Percentiles rank a stretch among this genome's conserved stretches.
Evolutionary conservation across 352 stramenopile genomes (phyloP).

Genomic region (Salisapilia sapeloensis): DNA sequence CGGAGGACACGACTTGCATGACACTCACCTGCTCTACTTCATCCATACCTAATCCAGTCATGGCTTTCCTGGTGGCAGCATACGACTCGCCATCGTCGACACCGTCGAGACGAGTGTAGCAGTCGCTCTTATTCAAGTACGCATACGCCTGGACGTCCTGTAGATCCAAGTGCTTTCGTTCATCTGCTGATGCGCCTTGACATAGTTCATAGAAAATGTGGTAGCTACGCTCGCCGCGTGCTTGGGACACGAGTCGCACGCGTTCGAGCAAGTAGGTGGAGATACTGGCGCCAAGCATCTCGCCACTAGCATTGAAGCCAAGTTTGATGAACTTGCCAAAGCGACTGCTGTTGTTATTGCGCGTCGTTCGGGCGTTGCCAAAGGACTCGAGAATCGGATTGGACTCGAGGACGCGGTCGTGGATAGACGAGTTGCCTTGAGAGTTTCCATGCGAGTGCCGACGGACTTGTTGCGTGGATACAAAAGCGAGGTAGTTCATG

Average conservation of each 20-base stretch:
- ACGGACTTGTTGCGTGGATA: slow-evolving; percentile 24
- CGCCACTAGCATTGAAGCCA: slow-evolving; percentile 56
- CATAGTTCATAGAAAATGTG: slow-evolving; percentile 97
- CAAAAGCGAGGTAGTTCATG: slow-evolving; percentile 90
- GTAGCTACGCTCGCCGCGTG: slow-evolving; percentile 92
- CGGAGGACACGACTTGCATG: slow-evolving; percentile 64
- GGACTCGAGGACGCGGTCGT: slow-evolving; percentile 84
- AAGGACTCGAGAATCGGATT: slow-evolving; percentile 94
- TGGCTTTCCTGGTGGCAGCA: slow-evolving; percentile 43
- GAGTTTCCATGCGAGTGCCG: slow-evolving; percentile 2
- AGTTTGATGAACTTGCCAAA: slow-evolving; percentile 97
- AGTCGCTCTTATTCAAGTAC: slow-evolving; percentile 77
- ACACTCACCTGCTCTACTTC: slow-evolving; percentile 63
- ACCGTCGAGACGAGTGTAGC: slow-evolving; percentile 48
- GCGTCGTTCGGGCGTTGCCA: slow-evolving; percentile 89
- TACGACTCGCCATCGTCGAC: slow-evolving; percentile 73
- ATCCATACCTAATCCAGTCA: slow-evolving; percentile 71
- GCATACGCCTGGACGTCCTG: slow-evolving; percentile 35
- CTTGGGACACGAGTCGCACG: slow-evolving; percentile 85
- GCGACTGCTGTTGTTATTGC: slow-evolving; percentile 93
- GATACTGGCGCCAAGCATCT: slow-evolving; percentile 67
- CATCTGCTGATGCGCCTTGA: slow-evolving; percentile 37
- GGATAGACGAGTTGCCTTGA: slow-evolving; percentile 30
- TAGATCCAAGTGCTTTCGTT: slow-evolving; percentile 30
- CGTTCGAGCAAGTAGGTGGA: slow-evolving; percentile 94